These are phyloP conservation scores for Lithospermum erythrorhizon DNA, from an alignment of 257 asterid species.

Conservation along the genomic window DNA sequence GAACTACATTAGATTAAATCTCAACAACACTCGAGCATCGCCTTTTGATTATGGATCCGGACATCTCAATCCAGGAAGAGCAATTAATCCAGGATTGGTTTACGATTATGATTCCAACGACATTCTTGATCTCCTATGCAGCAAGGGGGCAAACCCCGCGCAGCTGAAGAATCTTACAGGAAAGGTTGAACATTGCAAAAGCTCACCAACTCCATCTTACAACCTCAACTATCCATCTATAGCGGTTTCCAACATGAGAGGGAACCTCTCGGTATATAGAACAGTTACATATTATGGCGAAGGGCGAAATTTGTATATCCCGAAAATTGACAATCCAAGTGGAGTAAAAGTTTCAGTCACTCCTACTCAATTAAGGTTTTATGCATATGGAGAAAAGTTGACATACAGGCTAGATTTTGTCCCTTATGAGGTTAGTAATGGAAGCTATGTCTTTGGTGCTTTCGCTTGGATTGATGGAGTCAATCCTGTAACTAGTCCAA, in stretches of 20 bases:
- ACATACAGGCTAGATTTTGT: slow-evolving; percentile 23
- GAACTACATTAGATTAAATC: slow-evolving; percentile 33
- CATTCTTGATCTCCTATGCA: slow-evolving; percentile 42
- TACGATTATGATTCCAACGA: slow-evolving; percentile 34
- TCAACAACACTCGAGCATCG: slow-evolving; percentile 24
- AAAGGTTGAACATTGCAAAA: slow-evolving; percentile 21
- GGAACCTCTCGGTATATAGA: slow-evolving; percentile 33
- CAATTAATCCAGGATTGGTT: slow-evolving; percentile 46
- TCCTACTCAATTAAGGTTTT: slow-evolving; percentile 30
- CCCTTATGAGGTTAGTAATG: slow-evolving; percentile 27
- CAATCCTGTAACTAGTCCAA: slow-evolving; percentile 43
- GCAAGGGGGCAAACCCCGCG: slow-evolving; percentile 38
- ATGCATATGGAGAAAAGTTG: slow-evolving; percentile 22
- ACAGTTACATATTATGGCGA: slow-evolving; percentile 41
- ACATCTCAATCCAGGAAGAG: slow-evolving; percentile 42
- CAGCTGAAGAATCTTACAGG: slow-evolving; percentile 48
- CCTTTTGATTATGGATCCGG: slow-evolving; percentile 61
- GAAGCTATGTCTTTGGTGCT: slow-evolving; percentile 37
- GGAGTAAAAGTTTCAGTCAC: slow-evolving; percentile 34
- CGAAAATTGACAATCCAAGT: slow-evolving; percentile 27
- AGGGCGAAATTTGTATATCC: slow-evolving; percentile 32
- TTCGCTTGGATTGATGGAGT: slow-evolving; percentile 43
- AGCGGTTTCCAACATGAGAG: slow-evolving; percentile 40
- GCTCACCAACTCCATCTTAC: slow-evolving; percentile 20
- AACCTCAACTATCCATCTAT: slow-evolving; percentile 56